phyloP scores from a whole-genome alignment of 306 rosid genomes.

The Lotus japonicus region DNA sequence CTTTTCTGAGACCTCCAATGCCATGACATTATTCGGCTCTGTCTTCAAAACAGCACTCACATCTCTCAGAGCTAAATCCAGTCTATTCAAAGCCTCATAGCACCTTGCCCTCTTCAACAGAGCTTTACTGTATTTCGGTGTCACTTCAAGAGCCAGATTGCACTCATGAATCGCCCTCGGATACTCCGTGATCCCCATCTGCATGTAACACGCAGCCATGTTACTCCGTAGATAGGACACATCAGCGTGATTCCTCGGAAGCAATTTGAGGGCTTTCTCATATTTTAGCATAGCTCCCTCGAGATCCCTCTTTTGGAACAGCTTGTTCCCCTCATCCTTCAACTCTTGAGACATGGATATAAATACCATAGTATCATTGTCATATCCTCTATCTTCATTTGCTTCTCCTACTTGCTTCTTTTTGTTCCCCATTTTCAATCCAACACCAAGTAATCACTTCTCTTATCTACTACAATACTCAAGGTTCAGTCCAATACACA shows the following conservation, averaged over 20 bases:
- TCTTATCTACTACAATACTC: slow-evolving; percentile 20
- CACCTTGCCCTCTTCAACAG: slow-evolving; percentile 86
- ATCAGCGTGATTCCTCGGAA: slow-evolving; percentile 67
- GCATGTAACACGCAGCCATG: slow-evolving; percentile 91
- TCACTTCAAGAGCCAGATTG: slow-evolving; percentile 71
- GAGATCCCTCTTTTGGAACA: slow-evolving; percentile 69
- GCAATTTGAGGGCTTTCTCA: slow-evolving; percentile 72
- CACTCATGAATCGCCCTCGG: slow-evolving; percentile 84
- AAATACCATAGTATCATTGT: slow-evolving; percentile 48
- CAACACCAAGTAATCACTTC: slow-evolving; percentile 7
- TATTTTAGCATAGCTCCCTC: slow-evolving; percentile 73
- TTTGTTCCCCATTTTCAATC: slow-evolving; percentile 62
- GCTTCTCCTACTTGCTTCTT: slow-evolving; percentile 43
- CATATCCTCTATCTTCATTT: slow-evolving; percentile 32
- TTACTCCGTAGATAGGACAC: slow-evolving; percentile 76
- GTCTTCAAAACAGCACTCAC: slow-evolving; percentile 48
- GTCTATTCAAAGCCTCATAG: slow-evolving; percentile 69
- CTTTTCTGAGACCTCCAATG: slow-evolving; percentile 58
- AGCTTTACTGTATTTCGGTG: slow-evolving; percentile 73
- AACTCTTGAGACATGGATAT: slow-evolving; percentile 58
- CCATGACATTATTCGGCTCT: slow-evolving; percentile 76
- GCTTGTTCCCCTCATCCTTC: slow-evolving; percentile 77
- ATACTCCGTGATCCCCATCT: slow-evolving; percentile 68
- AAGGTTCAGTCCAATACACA: slow-evolving; percentile 15
- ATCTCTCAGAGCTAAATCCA: slow-evolving; percentile 77